Conservation (phyloP, 2,329 filamentous ascomycete genomes). For the Ophiostoma sp. region DNA sequence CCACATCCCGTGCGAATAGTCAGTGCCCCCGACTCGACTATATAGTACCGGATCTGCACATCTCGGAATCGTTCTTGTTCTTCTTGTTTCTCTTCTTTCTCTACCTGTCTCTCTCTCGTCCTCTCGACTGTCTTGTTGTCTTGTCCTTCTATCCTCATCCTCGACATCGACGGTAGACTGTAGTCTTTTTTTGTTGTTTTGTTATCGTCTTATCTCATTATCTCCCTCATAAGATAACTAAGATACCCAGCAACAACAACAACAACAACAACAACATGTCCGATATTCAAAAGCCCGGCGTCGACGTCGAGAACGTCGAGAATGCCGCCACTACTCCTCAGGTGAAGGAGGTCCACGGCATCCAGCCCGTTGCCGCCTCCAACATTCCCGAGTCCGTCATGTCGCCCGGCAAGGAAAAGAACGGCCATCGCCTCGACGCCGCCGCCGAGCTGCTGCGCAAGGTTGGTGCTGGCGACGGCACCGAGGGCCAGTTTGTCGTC, state of each 20-base stretch:
- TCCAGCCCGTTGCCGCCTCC: conserved; percentile 20
- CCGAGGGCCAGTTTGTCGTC: conserved; percentile 37
- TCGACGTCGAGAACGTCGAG: conserved; percentile 24
- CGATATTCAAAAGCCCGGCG: conserved; percentile 22
- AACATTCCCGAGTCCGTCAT: background rate
- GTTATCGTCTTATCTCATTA: background rate
- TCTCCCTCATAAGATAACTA: background rate
- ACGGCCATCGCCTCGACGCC: conserved; percentile 23
- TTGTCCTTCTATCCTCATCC: background rate
- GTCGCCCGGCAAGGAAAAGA: background rate
- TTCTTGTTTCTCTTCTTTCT: background rate
- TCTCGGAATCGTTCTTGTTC: background rate
- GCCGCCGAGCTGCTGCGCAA: conserved; percentile 28
- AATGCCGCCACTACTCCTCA: background rate
- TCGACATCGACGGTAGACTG: background rate
- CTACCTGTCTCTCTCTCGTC: background rate
- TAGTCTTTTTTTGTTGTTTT: background rate
- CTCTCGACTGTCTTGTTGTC: background rate
- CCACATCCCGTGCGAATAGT: background rate
- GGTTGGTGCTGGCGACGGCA: conserved; percentile 20
- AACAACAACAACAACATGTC: conserved; percentile 10
- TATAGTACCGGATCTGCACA: conserved; percentile 7
- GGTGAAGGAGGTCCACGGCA: conserved; percentile 13
- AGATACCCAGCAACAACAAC: background rate
- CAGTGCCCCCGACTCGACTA: background rate